A percentile compares a stretch with the other conserved stretches of the same genome.
Conservation (phyloP, 2,329 filamentous ascomycete genomes). For the Fusarium transvaalense region DNA sequence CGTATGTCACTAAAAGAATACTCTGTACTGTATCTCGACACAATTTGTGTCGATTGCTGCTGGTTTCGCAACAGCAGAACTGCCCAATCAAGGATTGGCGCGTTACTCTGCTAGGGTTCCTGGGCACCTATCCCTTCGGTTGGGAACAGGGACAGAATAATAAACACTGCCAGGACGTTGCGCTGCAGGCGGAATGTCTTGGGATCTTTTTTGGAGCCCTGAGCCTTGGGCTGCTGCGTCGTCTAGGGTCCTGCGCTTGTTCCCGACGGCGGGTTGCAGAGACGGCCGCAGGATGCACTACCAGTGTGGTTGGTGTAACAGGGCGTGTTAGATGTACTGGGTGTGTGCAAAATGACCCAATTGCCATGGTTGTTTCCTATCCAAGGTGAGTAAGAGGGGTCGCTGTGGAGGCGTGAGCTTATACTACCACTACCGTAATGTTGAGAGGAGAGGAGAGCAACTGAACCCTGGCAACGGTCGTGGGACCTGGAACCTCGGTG, state of each 20-base stretch:
- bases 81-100: constrained; percentile 27
- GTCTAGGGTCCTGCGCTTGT: constrained; percentile 54
- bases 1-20: neutral
- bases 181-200: constrained; percentile 32
- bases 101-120: constrained; percentile 24
- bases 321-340: constrained; percentile 30
- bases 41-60: neutral
- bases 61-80: neutral
- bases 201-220: constrained; percentile 36
- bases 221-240: constrained; percentile 41
- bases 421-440: constrained; percentile 2
- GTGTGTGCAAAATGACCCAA: neutral
- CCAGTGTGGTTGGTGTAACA: constrained; percentile 45
- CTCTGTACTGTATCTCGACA: too few relatives aligned
- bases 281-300: constrained; percentile 56
- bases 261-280: constrained; percentile 56
- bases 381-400: constrained; percentile 5
- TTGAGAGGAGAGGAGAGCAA: constrained; percentile 18
- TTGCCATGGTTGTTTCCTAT: neutral
- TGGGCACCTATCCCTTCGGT: constrained; percentile 7
- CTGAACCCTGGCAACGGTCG: constrained; percentile 31
- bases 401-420: constrained; percentile 17
- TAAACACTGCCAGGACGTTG: constrained; percentile 36
- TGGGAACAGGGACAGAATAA: constrained; percentile 30
- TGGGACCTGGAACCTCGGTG: constrained; percentile 31